A percentile compares a stretch with the other conserved stretches of the same genome.
Evolutionary conservation across 768 basidiomycete species (phyloP).

Genomic region (Chalciporus pseudorubinellus): DNA sequence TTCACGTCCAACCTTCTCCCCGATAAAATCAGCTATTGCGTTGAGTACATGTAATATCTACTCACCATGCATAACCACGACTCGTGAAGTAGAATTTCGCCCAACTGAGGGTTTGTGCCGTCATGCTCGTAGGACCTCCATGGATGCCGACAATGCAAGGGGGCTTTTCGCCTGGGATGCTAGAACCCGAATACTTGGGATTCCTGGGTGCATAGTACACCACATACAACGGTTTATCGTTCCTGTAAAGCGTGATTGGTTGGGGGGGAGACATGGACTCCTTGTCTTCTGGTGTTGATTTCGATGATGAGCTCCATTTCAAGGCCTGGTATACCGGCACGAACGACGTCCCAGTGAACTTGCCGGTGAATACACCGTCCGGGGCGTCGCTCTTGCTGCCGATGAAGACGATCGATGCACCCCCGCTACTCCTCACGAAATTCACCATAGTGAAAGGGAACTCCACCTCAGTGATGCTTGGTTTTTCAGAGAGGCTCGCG

Average conservation of each 20-base stretch:
- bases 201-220: slow-evolving; percentile 64
- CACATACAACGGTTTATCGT: slow-evolving; percentile 41
- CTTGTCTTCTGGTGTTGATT: not conserved
- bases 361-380: slow-evolving; percentile 1
- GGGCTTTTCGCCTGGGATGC: slow-evolving; percentile 48
- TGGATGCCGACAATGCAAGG: slow-evolving; percentile 65
- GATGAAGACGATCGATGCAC: slow-evolving; percentile 13
- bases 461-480: not conserved
- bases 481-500: slow-evolving; percentile 18
- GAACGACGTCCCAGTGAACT: slow-evolving; percentile 1
- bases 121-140: slow-evolving; percentile 62
- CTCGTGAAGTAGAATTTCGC: slow-evolving; percentile 61
- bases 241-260: slow-evolving; percentile 3
- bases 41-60: not conserved
- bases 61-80: slow-evolving; percentile 67
- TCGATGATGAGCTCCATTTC: slow-evolving; percentile 17
- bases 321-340: not conserved
- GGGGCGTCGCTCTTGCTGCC: slow-evolving; percentile 2
- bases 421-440: not conserved
- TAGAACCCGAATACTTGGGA: slow-evolving; percentile 49
- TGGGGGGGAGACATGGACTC: slow-evolving; percentile 14
- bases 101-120: slow-evolving; percentile 48
- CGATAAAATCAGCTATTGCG: slow-evolving; percentile 25
- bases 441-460: not conserved
- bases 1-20: slow-evolving; percentile 69